Percentiles rank a stretch among this genome's conserved stretches.
Evolutionary conservation across 2,329 filamentous ascomycete species (phyloP).

Genomic region (Pseudocercospora macadamiae): DNA sequence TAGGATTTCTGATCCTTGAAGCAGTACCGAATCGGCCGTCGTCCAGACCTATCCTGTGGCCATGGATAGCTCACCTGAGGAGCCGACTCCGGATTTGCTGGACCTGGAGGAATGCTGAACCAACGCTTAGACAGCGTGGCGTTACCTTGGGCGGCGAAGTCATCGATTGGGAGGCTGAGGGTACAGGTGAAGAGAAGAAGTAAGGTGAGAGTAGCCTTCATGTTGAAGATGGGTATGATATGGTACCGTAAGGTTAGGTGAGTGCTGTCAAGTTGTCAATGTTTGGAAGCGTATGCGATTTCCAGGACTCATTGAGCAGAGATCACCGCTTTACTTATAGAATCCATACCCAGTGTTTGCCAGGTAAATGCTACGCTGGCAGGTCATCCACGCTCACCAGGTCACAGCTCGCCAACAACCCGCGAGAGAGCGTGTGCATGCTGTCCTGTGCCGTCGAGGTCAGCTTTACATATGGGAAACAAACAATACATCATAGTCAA

Average conservation of each 20-base stretch:
- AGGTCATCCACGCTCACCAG: background rate
- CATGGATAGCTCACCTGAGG: background rate
- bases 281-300: background rate
- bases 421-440: too few relatives aligned
- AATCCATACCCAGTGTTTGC: background rate
- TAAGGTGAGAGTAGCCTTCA: background rate
- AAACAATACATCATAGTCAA: too few relatives aligned
- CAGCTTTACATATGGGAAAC: too few relatives aligned
- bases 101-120: background rate
- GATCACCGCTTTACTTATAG: background rate
- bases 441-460: too few relatives aligned
- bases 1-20: background rate
- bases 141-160: background rate
- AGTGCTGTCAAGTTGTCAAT: background rate
- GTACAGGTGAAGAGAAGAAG: background rate
- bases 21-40: background rate
- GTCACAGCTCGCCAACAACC: background rate
- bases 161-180: background rate
- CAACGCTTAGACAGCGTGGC: background rate
- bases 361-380: background rate
- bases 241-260: background rate
- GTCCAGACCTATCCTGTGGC: background rate
- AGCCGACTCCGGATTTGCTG: background rate
- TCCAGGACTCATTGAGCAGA: background rate
- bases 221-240: background rate